Conservation (phyloP, 805 yeast genomes). For the Hanseniaspora meyeri region DNA sequence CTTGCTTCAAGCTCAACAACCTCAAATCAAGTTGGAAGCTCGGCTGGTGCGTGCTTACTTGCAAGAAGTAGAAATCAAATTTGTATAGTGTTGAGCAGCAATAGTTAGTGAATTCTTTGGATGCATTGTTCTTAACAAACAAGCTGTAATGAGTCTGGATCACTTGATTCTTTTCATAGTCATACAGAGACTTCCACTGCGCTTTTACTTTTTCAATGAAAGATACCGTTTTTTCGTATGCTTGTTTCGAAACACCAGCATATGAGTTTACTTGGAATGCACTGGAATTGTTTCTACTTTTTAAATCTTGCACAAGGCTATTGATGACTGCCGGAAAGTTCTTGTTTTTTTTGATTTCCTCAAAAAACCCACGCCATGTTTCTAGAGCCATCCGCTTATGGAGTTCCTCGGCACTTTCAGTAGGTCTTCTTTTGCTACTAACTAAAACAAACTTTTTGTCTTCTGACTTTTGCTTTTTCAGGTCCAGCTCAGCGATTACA, state of each 20-base stretch:
- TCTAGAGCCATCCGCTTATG: neutral
- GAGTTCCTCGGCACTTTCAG: neutral
- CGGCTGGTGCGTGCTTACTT: neutral
- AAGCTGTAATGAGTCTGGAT: neutral
- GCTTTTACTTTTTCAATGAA: neutral
- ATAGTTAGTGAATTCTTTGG: neutral
- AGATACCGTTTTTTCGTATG: too few relatives aligned
- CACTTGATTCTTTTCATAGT: neutral
- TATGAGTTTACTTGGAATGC: neutral
- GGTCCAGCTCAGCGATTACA: constrained; percentile 4
- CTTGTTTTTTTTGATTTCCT: neutral
- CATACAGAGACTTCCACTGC: neutral
- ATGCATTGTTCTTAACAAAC: neutral
- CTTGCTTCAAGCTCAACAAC: neutral
- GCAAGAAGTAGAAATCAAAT: neutral
- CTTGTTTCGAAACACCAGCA: too few relatives aligned
- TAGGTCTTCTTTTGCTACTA: neutral
- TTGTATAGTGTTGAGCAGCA: neutral
- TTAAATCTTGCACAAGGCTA: neutral
- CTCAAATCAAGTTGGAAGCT: too few relatives aligned
- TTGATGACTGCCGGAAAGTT: neutral
- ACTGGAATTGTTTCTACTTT: neutral
- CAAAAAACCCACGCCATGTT: neutral
- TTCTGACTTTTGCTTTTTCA: neutral
- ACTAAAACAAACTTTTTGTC: neutral